These are phyloP conservation scores for Talaromyces verruculosus DNA, from an alignment of 2,329 filamentous ascomycete species.

Conservation along the genomic window DNA sequence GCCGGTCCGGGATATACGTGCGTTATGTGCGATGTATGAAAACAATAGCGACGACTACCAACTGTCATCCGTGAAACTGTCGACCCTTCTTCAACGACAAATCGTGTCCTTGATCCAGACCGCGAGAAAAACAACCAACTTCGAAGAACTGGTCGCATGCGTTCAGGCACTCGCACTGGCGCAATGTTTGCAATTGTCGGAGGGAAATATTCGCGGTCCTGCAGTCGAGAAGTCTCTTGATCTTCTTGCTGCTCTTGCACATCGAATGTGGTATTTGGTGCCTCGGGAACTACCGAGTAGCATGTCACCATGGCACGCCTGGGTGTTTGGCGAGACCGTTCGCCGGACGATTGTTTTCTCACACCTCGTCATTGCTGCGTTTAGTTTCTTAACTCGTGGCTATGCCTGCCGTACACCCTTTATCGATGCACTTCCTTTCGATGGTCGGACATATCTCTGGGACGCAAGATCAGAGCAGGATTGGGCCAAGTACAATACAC, in stretches of 20 bases:
- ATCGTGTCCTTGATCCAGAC: conserved; percentile 21
- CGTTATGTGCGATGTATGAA: conserved; percentile 27
- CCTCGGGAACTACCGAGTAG: conserved; percentile 28
- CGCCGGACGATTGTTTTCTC: conserved; percentile 26
- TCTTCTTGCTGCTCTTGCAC: conserved; percentile 26
- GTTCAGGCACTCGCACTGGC: conserved; percentile 30
- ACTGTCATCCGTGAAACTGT: conserved; percentile 17
- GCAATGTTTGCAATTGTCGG: conserved; percentile 29
- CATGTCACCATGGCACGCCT: conserved; percentile 25
- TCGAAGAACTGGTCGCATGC: conserved; percentile 29
- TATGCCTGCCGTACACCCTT: conserved; percentile 33
- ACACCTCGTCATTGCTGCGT: conserved; percentile 33
- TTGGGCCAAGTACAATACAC: conserved; percentile 14
- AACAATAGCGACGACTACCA: conserved; percentile 18
- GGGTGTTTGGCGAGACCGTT: conserved; percentile 20
- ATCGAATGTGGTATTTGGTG: conserved; percentile 29
- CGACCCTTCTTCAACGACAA: conserved; percentile 20
- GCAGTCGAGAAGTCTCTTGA: conserved; percentile 25
- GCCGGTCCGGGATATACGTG: conserved; percentile 25
- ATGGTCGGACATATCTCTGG: conserved; percentile 31
- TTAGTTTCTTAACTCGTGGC: conserved; percentile 30
- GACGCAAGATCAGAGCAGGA: conserved; percentile 23
- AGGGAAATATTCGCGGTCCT: conserved; percentile 17
- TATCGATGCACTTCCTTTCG: conserved; percentile 32
- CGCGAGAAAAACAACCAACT: conserved; percentile 22